Percentiles rank a stretch among this genome's conserved stretches.
phyloP scores from a whole-genome alignment of 1,284 basidiomycete species.

The Peniophora sp. region DNA sequence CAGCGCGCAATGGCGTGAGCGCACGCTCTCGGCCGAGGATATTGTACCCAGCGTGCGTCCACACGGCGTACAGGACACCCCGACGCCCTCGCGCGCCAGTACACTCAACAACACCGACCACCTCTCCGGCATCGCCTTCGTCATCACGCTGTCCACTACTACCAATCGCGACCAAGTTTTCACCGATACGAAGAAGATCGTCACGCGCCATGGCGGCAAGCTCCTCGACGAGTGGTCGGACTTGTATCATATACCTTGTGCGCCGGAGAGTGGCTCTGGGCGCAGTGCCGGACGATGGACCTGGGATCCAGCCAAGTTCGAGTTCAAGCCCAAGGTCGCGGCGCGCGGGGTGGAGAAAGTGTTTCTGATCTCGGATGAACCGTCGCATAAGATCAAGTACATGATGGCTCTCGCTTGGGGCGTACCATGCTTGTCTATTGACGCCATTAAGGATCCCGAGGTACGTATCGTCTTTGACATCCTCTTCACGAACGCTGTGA shows the following conservation, averaged over 20 bases:
- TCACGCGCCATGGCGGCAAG: slow-evolving; percentile 50
- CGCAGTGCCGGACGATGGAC: slow-evolving; percentile 41
- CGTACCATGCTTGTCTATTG: slow-evolving; percentile 69
- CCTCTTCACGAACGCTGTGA: too few relatives aligned
- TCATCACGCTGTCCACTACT: slow-evolving; percentile 23
- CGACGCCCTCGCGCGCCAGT: slow-evolving; percentile 38
- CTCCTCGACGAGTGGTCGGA: slow-evolving; percentile 59
- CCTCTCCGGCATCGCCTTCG: slow-evolving; percentile 33
- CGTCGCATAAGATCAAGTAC: slow-evolving; percentile 68
- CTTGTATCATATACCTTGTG: slow-evolving; percentile 57
- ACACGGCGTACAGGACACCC: slow-evolving; percentile 22
- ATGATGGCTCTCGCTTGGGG: slow-evolving; percentile 78
- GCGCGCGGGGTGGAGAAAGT: slow-evolving; percentile 40
- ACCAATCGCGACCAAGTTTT: slow-evolving; percentile 14
- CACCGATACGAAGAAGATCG: slow-evolving; percentile 32
- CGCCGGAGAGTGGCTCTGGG: slow-evolving; percentile 17
- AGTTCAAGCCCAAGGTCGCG: slow-evolving; percentile 28
- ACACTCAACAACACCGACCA: slow-evolving; percentile 23
- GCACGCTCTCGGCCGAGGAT: slow-evolving; percentile 29
- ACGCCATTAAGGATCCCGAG: slow-evolving; percentile 9
- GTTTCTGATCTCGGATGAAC: slow-evolving; percentile 61
- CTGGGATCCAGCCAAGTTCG: slow-evolving; percentile 36
- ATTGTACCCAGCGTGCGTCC: slow-evolving; percentile 33
- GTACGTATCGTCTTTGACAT: too few relatives aligned
- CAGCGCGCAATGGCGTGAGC: slow-evolving; percentile 43